Evolutionary conservation across 2,329 filamentous ascomycete species (phyloP), one percentile per base, ranked within the genome.

Genomic region (Alternaria sp.): DNA sequence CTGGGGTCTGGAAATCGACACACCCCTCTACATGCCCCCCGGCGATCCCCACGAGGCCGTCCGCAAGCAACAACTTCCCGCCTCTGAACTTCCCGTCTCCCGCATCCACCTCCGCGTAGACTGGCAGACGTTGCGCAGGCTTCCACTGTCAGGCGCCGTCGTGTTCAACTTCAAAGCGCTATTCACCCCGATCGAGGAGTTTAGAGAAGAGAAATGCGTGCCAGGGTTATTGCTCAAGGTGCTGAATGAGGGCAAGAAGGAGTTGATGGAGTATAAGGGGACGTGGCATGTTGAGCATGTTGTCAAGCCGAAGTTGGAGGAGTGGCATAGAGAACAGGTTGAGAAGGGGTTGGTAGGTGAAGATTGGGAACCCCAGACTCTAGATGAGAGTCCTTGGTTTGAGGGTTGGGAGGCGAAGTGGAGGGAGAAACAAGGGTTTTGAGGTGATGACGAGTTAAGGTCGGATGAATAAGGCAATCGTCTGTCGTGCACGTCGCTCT

Each of bases 81-180:
- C 87, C 50, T 81, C 85, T 0, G 79, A 82, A 19, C 81, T 95
- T 6, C 81, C 80, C 1, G 74, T 88, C 3, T 83, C 87, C 0
- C 86, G 91, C 32, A 83, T 91, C 66, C 82, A 90, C 64, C 82
- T 97, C 1, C 87, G 93, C 5, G 92, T 96, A 2, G 93, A 97
- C 77, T 96, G 93, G 92, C 93, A 97, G 79, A 97, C 93, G 0
- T 82, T 97, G 5, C 88, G 93, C 2, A 87, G 93, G 3, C 81
- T 97, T 0, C 93, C 93, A 0, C 82, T 97, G 0, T 93, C 90
- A 0, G 92, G 87, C 0, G 90, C 86, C 0, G 83, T 97, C 2
- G 87, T 93, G 0, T 97, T 97, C 83, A 96, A 96, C 78, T 97
- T 95, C 86, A 96, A 95, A 75, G 92, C 91, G 0, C 79, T 96